A percentile compares a stretch with the other conserved stretches of the same genome.
phyloP scores from a whole-genome alignment of 2,329 filamentous ascomycete species.

The Ophiosphaerella korrae region DNA sequence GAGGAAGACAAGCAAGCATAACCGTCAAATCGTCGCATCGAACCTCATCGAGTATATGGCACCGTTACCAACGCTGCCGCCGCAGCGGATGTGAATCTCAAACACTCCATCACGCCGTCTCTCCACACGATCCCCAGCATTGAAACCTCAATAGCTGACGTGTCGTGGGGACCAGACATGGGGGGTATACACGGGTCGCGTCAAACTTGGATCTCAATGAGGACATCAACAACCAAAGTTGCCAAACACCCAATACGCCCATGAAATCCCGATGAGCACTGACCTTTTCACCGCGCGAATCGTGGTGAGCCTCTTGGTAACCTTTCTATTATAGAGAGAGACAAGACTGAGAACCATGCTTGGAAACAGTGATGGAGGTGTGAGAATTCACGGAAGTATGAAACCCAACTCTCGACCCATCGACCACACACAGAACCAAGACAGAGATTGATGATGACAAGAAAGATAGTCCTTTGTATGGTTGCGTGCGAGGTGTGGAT shows the following conservation, averaged over 20 bases:
- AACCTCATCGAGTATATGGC: background rate
- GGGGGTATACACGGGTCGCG: slow-evolving; percentile 6
- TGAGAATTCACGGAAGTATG: slow-evolving; percentile 9
- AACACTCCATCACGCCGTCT: slow-evolving; percentile 1
- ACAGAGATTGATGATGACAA: background rate
- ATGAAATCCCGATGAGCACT: slow-evolving; percentile 3
- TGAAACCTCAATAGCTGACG: slow-evolving; percentile 14
- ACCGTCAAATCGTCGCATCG: background rate
- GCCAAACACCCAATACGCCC: background rate
- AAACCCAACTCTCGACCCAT: slow-evolving; percentile 1
- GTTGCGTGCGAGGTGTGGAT: background rate
- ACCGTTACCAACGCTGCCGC: background rate
- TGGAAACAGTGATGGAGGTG: background rate
- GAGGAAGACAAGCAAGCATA: too few species aligned
- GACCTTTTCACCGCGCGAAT: slow-evolving; percentile 5
- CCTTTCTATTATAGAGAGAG: slow-evolving; percentile 12
- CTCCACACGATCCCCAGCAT: slow-evolving; percentile 7
- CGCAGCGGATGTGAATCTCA: slow-evolving; percentile 1
- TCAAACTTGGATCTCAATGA: slow-evolving; percentile 2
- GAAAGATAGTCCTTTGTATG: background rate
- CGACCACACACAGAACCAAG: background rate
- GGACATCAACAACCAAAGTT: background rate
- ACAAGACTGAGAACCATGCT: slow-evolving; percentile 1
- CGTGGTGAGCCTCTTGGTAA: slow-evolving; percentile 6
- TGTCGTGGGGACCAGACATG: slow-evolving; percentile 12